Base-by-base conservation (phyloP, 306 rosid genomes). In the Prunus dulcis region DNA sequence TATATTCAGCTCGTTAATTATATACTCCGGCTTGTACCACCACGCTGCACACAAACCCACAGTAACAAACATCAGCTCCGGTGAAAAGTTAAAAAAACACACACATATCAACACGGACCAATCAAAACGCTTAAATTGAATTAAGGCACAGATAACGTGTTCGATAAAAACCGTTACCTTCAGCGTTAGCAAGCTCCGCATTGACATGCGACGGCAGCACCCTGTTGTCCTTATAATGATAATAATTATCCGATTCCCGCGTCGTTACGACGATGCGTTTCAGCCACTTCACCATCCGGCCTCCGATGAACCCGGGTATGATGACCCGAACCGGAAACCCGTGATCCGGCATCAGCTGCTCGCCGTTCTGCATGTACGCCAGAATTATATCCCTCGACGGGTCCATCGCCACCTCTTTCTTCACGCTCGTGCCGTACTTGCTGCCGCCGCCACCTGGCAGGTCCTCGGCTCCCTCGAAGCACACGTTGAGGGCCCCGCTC, bases 21-120 rank as follows among this genome's bases (percentile, higher is more conserved):
- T 85, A 52, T 85, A 74, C 69, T 94, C 98, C 2, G 93, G 91
- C 81, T 89, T 94, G 79, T 90, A 94, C 98, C 98, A 94, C 98
- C 97, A 94, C 2, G 86, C 98, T 93, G 82, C 90, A 80, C 38
- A 34, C 0, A 61, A 2, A 75, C 15, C 27, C 43, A 32, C 9
- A 15, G n/a, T 15, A 43, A 20, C 32, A 17, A 1, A 14, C 2
- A 30, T 30, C 2, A 34, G 20, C 67, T 25, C 12, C 1, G 25
- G 25, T 56, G 2, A 49, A 49, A 3, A 60, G 27, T 13, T 12
- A 4, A 49, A 2, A 8, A 34, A 2, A 30, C 1, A 6, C 13
- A 18, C 8, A 47, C 52, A 19, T 0, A 28, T 28, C 6, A 22
- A 51, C 61, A 4, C 3, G 3, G 69, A 43, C 25, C 12, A 65